Base-by-base conservation (phyloP, 108 stramenopile genomes). In the Mediolabrus comicus region DNA sequence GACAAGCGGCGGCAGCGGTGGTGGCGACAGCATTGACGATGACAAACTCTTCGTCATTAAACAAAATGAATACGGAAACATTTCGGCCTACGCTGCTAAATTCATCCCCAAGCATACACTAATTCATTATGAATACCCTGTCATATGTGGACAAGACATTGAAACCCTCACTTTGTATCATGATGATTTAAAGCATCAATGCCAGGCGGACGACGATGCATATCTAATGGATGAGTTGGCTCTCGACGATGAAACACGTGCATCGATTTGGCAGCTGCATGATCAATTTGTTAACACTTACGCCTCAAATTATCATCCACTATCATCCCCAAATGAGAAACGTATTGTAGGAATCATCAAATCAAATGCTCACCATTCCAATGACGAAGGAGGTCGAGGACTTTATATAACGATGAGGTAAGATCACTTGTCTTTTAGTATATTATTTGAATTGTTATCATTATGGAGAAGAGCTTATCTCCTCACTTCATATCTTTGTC, bases 231-330 rank as follows among this genome's bases (percentile, higher is more conserved):
- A 59, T 33, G 16, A 24, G 16, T 10, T 59, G 19, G 59, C 33
- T 2, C 9, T 59, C 14, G 59, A 59, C 29, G 59, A 59, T 13
- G 5, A 1, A 3, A 19, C 24, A n/a, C 34, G 59, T 17, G 3
- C 14, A 34, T 24, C 33, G n/a, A 59, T 59, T 16, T 64, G 62
- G 62, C 27, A 54, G 49, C n/a, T 64, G n/a, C 62, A 64, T n/a
- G 62, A 64, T 64, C 62, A 64, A 30, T 64, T 28, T 26, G 26
- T 55, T 17, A 53, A 55, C 17, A 55, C 22, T 13, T 19, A 54
- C 3, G 17, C 26, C 1, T 53, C 53, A 4, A 28, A 3, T 5
- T 6, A 59, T 35, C 46, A 49, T 49, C 46, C 46, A 49, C 10
- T 49, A 24, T 49, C 19, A 6, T 49, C 46, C 19, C 22, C 22